Evolutionary conservation across 257 asterid species (phyloP), one percentile per base, ranked within the genome.

Genomic region (Paulownia fortunei): DNA sequence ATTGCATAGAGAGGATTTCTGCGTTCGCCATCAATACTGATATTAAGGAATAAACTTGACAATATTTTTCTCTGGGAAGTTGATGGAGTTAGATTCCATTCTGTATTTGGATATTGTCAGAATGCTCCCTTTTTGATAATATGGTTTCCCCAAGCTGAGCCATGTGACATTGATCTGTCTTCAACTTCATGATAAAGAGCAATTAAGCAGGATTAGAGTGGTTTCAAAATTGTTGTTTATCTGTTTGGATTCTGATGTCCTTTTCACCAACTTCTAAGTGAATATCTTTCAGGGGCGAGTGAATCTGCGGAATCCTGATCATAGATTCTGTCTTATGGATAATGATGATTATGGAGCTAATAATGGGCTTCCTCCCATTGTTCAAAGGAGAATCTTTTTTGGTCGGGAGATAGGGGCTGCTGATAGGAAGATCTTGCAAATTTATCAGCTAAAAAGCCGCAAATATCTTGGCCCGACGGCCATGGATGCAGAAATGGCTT

Each of bases 401-500:
- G 97, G 99, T 24, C 87, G 98, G 71, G 99, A 93, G 80, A 76
- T 93, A 42, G 97, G 96, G 62, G 81, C 82, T 84, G 86, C 97
- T 39, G 95, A 96, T 86, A 93, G 99, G 91, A 96, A 87, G 84
- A 86, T 96, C 77, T 77, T 96, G 88, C 98, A 93, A 27, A 93
- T 89, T 24, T 96, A 96, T 87, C 97, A 96, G 90, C 84, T 96
- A 69, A 96, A 96, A 80, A 96, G 97, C 87, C 99, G 99, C 37
- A 92, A 81, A 66, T 96, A 96, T 84, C 97, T 96, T 55, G 99
- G 99, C 15, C 99, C 99, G 8, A 96, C 99, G 10, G 99, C 99
- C 82, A 93, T 96, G 98, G 99, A 96, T 86, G 99, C 99, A 46
- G 99, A 96, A 86, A 96, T 96, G 89, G 99, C 99, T 21, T 96